Base-by-base conservation (phyloP, 169 alveolate genomes). In the Nephromyces sp. region DNA sequence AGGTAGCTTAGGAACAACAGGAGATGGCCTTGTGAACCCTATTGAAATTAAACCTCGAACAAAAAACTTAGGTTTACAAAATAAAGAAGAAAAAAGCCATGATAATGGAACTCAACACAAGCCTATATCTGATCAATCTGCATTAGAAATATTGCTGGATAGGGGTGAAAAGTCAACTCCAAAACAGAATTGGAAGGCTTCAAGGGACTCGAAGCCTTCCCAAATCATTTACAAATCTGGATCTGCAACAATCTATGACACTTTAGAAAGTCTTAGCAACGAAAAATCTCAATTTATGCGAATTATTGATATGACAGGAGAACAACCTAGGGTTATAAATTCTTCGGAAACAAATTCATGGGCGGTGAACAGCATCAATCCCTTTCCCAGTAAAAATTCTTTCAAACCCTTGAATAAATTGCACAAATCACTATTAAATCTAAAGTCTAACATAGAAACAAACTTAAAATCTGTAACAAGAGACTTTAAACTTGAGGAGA, bases 1-100 rank as follows among this genome's bases (percentile, higher is more conserved):
- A 0, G 83, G 83, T 0, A 79, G 79, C 2, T 73, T 77, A 0
- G 83, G 83, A 33, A 32, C 52, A 31, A 67, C 62, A 15, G 83
- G 78, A 33, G 34, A 52, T 2, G 83, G 83, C 30, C 52, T 70
- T n/a, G 79, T 64, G 25, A 73, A 73, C 25, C 83, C 83, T 21
- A 28, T 77, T 52, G 83, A 77, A 25, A 75, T 71, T 65, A 53
- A 57, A 27, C 30, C 72, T 52, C 61, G 83, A 21, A 30, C 52
- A 53, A 77, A 77, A 51, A 68, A 68, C 57, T 51, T 61, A 22
- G 83, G 70, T 28, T 67, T 77, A 3, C 83, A 77, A 72, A 75
- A 65, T 4, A 5, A 6, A 3, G 78, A 72, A 3, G 78, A 72
- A 34, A 2, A 30, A 31, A 52, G 61, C 5, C 72, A 5, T 22